These are phyloP conservation scores for Orbilia blumenaviensis DNA, from an alignment of 2,329 filamentous ascomycete genomes.

Conservation along the genomic window DNA sequence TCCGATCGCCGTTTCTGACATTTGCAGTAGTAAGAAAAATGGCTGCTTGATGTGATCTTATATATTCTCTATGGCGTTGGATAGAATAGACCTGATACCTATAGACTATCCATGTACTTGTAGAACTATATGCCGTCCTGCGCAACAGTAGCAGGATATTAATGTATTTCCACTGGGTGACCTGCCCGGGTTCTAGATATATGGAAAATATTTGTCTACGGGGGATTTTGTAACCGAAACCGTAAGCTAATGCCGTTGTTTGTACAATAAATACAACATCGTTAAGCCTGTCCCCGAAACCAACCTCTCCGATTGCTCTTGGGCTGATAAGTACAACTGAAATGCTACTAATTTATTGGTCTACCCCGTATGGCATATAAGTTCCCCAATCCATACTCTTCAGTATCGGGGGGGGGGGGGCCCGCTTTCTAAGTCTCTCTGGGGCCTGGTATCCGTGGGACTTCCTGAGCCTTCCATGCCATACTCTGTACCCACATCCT, in stretches of 20 bases:
- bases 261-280: too few relatives aligned
- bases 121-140: neutral
- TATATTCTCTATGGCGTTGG: neutral
- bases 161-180: too few relatives aligned
- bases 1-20: slow-evolving; percentile 56
- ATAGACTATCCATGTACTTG: neutral
- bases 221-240: too few relatives aligned
- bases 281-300: too few relatives aligned
- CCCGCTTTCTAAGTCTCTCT: slow-evolving; percentile 17
- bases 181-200: too few relatives aligned
- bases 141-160: neutral
- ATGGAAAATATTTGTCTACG: too few relatives aligned
- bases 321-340: too few relatives aligned
- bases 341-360: neutral
- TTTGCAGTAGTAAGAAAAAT: slow-evolving; percentile 58
- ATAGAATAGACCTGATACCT: neutral
- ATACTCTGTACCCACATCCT: neutral
- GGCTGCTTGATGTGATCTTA: slow-evolving; percentile 57
- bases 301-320: too few relatives aligned
- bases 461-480: neutral
- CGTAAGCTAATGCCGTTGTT: too few relatives aligned
- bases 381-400: slow-evolving; percentile 2
- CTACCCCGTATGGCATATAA: neutral
- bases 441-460: neutral
- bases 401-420: neutral